These are phyloP conservation scores for Paramecium octaurelia DNA, from an alignment of 73 alveolate genomes.

Conservation along the genomic window DNA sequence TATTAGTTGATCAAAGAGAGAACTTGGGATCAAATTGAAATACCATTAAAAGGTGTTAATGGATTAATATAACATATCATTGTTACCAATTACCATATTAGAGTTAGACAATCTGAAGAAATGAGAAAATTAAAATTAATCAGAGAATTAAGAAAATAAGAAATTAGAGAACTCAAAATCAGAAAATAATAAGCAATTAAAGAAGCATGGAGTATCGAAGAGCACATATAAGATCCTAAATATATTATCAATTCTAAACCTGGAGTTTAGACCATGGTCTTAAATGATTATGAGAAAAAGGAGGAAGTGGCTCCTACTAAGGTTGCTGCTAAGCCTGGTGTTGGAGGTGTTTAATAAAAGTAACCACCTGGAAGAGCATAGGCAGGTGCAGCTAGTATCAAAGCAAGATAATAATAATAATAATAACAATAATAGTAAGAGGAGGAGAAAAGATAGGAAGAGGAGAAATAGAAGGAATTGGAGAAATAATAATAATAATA, in stretches of 20 bases:
- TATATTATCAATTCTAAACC: slow-evolving; percentile 51
- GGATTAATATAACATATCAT: slow-evolving; percentile 67
- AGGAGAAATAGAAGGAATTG: slow-evolving; percentile 43
- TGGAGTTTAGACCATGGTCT: slow-evolving; percentile 58
- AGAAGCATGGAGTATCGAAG: slow-evolving; percentile 63
- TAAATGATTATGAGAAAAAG: slow-evolving; percentile 55
- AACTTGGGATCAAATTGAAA: slow-evolving; percentile 84
- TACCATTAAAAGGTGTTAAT: slow-evolving; percentile 67
- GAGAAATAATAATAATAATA: slow-evolving; percentile 28
- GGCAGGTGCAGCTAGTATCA: slow-evolving; percentile 8
- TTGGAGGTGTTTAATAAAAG: background rate
- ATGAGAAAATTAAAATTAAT: slow-evolving; percentile 63
- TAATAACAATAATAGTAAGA: slow-evolving; percentile 18
- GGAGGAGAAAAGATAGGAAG: slow-evolving; percentile 51
- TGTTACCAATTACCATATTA: slow-evolving; percentile 72
- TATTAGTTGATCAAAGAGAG: slow-evolving; percentile 69
- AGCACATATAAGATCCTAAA: slow-evolving; percentile 58
- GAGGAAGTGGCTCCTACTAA: slow-evolving; percentile 63
- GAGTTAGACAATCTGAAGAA: slow-evolving; percentile 73
- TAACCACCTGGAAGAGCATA: slow-evolving; percentile 21
- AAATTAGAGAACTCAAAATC: slow-evolving; percentile 65
- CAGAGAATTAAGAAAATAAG: slow-evolving; percentile 72
- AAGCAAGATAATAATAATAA: slow-evolving; percentile 19
- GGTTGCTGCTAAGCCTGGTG: slow-evolving; percentile 61
- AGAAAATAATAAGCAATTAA: slow-evolving; percentile 62